Conservation (phyloP, 176 grass and related monocot species). For the Guadua angustifolia region DNA sequence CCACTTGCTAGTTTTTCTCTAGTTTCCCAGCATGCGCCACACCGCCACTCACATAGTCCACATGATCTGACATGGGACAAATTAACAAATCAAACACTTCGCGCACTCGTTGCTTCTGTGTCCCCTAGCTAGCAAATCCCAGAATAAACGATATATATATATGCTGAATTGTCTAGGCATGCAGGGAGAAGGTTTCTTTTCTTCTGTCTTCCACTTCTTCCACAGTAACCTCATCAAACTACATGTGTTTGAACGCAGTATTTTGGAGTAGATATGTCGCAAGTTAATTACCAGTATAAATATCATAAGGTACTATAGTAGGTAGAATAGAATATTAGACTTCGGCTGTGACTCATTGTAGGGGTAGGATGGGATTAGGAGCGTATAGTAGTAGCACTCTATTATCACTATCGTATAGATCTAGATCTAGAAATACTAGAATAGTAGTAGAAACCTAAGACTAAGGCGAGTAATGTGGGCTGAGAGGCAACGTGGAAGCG, state of each 20-base stretch:
- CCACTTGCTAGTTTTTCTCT: conserved; percentile 23
- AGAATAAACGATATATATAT: not conserved
- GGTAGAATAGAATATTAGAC: not conserved
- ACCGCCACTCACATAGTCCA: not conserved
- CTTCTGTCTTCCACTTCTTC: not conserved
- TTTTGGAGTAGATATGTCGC: not conserved
- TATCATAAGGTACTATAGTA: not conserved
- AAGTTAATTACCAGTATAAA: not conserved
- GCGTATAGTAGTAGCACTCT: not conserved
- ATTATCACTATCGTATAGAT: not conserved
- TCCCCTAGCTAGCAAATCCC: not conserved
- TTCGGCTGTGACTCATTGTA: not conserved
- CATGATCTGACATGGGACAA: not conserved
- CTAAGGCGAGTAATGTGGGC: not conserved
- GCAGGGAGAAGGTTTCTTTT: not conserved
- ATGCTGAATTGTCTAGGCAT: not conserved
- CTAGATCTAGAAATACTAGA: conserved; percentile 20
- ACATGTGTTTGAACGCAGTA: not conserved
- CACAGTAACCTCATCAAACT: not conserved
- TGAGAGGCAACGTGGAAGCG: not conserved
- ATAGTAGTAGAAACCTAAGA: not conserved
- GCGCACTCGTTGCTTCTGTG: not conserved
- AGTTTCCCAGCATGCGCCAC: not conserved
- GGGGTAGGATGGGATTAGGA: not conserved
- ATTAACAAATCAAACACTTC: conserved; percentile 12